phyloP scores from a whole-genome alignment of 345 rosid species.

The Rubroshorea leprosula region DNA sequence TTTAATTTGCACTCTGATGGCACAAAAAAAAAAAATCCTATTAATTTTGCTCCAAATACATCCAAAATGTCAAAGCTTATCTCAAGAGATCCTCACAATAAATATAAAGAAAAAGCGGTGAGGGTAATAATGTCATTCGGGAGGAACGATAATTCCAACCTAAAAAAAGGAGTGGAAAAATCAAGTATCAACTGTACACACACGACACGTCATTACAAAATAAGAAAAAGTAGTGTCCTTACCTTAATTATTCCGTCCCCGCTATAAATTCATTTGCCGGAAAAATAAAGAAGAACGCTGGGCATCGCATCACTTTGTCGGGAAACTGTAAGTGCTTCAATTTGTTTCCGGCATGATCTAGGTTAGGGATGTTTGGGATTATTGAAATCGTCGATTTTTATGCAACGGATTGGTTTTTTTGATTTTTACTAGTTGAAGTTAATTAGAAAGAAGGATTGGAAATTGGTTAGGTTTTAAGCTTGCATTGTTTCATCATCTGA shows the following conservation, averaged over 20 bases:
- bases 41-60: no score
- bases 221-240: neutral
- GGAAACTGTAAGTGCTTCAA: no score
- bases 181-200: conserved; percentile 20
- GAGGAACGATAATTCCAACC: neutral
- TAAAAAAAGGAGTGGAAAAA: conserved; percentile 7
- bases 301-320: no score
- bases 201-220: conserved; percentile 4
- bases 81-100: no score
- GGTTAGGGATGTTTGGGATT: no score
- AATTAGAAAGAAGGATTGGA: neutral
- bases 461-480: neutral
- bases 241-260: no score
- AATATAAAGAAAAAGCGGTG: no score
- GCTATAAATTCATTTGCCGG: no score
- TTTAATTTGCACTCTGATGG: no score
- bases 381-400: neutral
- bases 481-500: neutral
- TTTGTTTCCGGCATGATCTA: no score
- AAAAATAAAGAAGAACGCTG: neutral
- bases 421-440: neutral
- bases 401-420: neutral
- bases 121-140: conserved; percentile 4
- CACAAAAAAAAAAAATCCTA: no score
- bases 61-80: no score